Base-by-base conservation (phyloP, 495 filamentous ascomycete species). In the Sabuloglossum arenarium region DNA sequence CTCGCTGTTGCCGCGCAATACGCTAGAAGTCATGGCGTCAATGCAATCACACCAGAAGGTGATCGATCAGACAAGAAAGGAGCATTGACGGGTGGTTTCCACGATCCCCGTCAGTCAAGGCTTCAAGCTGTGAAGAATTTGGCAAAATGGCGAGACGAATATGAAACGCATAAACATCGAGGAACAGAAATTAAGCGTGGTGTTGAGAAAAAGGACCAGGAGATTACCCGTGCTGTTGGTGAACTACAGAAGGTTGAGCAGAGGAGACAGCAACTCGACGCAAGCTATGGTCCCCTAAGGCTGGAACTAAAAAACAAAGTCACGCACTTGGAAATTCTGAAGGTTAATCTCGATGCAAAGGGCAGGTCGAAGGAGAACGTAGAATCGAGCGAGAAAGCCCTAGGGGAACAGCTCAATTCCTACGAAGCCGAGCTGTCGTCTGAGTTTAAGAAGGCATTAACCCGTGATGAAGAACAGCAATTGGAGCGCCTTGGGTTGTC, bases 21-120 rank as follows among this genome's bases (percentile, higher is more conserved):
- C 63, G 86, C 91, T 11, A 78, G 90, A 60, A 89, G 80, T 56
- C 88, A 97, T 59, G 84, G 83, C 29, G 81, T 97, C 37, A 88
- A 83, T 62, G 90, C 87, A 24, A 93, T 97, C 57, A 99, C 91
- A 0, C 85, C 86, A 8, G 88, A 94, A 21, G 91, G 91, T 63
- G 91, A 99, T 67, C 83, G 83, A 49, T 82, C 86, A 1, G 89
- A 96, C 68, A 95, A 89, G 71, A 81, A 88, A 60, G 91, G 91
- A 67, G 91, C 88, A 1, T 77, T 97, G 70, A 94, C 85, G 27
- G 91, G 91, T 70, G 91, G 91, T 60, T 99, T 81, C 66, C 77
- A 90, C 42, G 90, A 99, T 64, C 76, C 83, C 1, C 77, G 83
- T 25, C 78, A 78, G 50, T 96, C 90, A 0, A 79, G 89, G 14